Evolutionary conservation across 257 asterid species (phyloP), one percentile per base, ranked within the genome.

Genomic region (Leptodermis oblonga): DNA sequence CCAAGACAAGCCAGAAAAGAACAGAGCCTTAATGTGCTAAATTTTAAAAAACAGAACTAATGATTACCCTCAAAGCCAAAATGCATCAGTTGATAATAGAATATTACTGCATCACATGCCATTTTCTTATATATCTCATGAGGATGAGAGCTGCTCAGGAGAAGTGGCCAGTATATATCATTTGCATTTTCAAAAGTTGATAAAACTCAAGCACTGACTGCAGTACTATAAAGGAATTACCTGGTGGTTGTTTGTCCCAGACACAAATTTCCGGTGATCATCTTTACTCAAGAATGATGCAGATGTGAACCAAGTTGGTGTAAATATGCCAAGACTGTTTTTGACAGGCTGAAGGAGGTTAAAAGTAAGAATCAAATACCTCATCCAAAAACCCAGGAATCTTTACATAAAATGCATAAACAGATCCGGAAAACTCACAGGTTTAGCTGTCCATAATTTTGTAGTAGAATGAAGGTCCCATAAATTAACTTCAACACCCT

Each of bases 291-390:
- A 82, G 82, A 90, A 93, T 64, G 97, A 82, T 43, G 95, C 88
- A 75, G 85, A 89, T 48, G 99, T 93, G 80, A 93, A 86, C 86
- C 90, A 90, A 43, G 99, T 80, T 39, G 97, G 99, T 65, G 90
- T 82, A 80, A 90, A 87, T 69, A 93, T 86, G 52, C 86, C 96
- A 63, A 93, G 92, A 69, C 74, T 90, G 87, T 90, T 79, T 80
- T 87, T 89, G 48, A 86, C 85, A 73, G 96, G 96, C 99, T 93
- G 77, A n/a, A n/a, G n/a, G 55, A 72, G 78, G 71, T 36, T 62
- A 46, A 51, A 68, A 71, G 49, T 60, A 73, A 68, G 53, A 58
- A 53, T 68, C 66, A 81, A 71, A 69, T 71, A 61, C 45, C 53
- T 37, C 41, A 33, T 45, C 4, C 67, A 61, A 68, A 30, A 43